Evolutionary conservation across 345 rosid species (phyloP), one percentile per base, ranked within the genome.

Genomic region (Carallia brachiata): DNA sequence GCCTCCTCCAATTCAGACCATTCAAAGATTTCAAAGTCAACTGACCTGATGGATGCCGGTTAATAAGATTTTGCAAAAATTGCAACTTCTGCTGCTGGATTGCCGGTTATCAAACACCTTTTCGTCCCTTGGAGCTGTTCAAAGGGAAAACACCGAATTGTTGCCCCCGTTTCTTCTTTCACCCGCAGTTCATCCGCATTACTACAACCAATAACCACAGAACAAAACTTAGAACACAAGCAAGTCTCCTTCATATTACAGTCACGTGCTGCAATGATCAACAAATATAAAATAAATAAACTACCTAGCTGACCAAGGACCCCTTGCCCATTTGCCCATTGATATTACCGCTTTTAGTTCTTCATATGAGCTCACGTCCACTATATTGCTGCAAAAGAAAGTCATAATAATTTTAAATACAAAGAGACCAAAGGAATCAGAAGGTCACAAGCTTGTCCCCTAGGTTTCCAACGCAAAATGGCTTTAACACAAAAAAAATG

Each of bases 141-240:
- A 37, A 95, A 95, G n/a, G 97, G 97, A 75, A 83, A 95, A 84
- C 97, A 91, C 30, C 97, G 69, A 66, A 92, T 87, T 23, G 97
- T 90, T 67, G 97, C 99, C 30, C 97, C 91, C 0, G 97, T 92
- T 82, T 95, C 97, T 80, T 95, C 97, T 80, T 92, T 92, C 30
- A 95, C 89, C 82, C 72, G 84, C 72, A 82, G 52, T 75, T 95
- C 97, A 69, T 92, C 97, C 0, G 81, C 81, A 72, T 89, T 93
- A 67, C 97, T 90, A 78, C 90, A 37, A 61, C 31, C 64, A 57
- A 63, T n/a, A 53, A 60, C 28, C 93, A 61, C 55, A 72, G 62
- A 6, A 44, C 5, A 16, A 10, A 4, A 48, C 68, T 44, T 39
- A 48, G 31, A 47, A 60, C 53, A 37, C 71, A 72, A 36, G 62